Evolutionary conservation across 768 basidiomycete species (phyloP).

Genomic region (Termitomyces sp.): DNA sequence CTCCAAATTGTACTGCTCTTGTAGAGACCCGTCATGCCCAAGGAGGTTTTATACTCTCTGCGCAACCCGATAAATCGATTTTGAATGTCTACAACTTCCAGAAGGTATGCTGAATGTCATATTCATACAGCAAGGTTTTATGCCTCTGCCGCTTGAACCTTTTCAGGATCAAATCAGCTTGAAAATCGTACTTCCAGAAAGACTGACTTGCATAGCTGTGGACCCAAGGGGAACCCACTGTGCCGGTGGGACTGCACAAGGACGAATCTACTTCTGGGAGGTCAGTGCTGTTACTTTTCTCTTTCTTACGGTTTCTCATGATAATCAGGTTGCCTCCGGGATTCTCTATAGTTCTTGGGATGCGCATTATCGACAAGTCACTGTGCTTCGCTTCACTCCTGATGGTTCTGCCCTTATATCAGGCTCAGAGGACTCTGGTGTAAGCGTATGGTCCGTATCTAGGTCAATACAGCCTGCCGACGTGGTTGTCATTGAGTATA

Average conservation of each 20-base stretch:
- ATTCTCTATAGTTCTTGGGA: slow-evolving; percentile 89
- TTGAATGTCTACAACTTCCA: slow-evolving; percentile 91
- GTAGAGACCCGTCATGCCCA: slow-evolving; percentile 62
- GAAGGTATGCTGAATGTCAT: slow-evolving; percentile 48
- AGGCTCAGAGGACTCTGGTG: slow-evolving; percentile 86
- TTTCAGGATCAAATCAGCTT: slow-evolving; percentile 81
- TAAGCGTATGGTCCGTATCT: slow-evolving; percentile 85
- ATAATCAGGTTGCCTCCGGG: slow-evolving; percentile 78
- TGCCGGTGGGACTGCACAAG: slow-evolving; percentile 83
- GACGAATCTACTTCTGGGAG: slow-evolving; percentile 96
- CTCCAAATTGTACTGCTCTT: slow-evolving; percentile 58
- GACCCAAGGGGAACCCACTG: slow-evolving; percentile 72
- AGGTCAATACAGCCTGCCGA: slow-evolving; percentile 47
- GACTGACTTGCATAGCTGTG: slow-evolving; percentile 71
- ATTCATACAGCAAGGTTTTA: not conserved
- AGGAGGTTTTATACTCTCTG: slow-evolving; percentile 81
- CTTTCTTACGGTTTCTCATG: not conserved
- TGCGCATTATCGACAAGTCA: slow-evolving; percentile 90
- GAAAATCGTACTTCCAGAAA: slow-evolving; percentile 88
- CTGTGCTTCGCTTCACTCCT: slow-evolving; percentile 73
- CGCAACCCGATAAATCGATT: slow-evolving; percentile 84
- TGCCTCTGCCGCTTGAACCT: not conserved
- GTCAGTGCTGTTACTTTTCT: slow-evolving; percentile 27
- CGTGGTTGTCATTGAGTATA: not conserved
- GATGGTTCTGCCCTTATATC: slow-evolving; percentile 80